Conservation (phyloP, 2,329 filamentous ascomycete genomes). For the Diplodia seriata region DNA sequence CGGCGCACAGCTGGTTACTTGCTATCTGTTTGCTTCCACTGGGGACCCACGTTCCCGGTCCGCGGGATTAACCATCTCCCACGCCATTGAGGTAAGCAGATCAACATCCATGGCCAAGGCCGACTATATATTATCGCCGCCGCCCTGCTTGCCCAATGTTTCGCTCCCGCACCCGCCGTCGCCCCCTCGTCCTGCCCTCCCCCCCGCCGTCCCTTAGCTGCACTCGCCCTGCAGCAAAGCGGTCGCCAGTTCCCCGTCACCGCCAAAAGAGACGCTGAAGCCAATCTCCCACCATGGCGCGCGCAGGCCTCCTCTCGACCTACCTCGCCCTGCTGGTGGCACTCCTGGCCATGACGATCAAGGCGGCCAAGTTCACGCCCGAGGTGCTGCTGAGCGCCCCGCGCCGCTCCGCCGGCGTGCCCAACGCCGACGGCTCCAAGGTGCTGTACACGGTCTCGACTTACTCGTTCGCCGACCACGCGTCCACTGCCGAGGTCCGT, state of each 20-base stretch:
- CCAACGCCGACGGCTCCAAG: constrained; percentile 70
- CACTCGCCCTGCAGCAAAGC: constrained; percentile 7
- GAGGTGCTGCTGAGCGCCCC: constrained; percentile 79
- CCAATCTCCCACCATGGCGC: constrained; percentile 10
- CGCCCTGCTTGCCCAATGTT: background rate
- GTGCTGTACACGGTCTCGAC: constrained; percentile 73
- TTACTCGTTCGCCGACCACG: constrained; percentile 81
- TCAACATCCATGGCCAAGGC: background rate
- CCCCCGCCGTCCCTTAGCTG: background rate
- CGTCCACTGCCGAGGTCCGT: constrained; percentile 71
- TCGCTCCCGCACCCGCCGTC: background rate
- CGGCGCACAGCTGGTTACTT: background rate
- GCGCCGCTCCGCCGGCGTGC: constrained; percentile 71
- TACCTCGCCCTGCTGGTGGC: constrained; percentile 28
- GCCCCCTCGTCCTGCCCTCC: background rate
- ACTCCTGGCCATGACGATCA: constrained; percentile 67
- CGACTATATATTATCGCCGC: constrained; percentile 24
- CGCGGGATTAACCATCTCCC: constrained; percentile 12
- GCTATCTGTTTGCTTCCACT: constrained; percentile 8
- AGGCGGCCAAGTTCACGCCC: constrained; percentile 74
- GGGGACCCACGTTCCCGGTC: constrained; percentile 19
- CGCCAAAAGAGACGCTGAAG: constrained; percentile 7
- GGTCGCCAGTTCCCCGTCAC: constrained; percentile 6
- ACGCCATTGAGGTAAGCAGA: constrained; percentile 23
- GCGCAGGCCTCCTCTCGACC: constrained; percentile 17